Base-by-base conservation (phyloP, 129 eudicot species). In the Rutidosis leptorrhynchoides region DNA sequence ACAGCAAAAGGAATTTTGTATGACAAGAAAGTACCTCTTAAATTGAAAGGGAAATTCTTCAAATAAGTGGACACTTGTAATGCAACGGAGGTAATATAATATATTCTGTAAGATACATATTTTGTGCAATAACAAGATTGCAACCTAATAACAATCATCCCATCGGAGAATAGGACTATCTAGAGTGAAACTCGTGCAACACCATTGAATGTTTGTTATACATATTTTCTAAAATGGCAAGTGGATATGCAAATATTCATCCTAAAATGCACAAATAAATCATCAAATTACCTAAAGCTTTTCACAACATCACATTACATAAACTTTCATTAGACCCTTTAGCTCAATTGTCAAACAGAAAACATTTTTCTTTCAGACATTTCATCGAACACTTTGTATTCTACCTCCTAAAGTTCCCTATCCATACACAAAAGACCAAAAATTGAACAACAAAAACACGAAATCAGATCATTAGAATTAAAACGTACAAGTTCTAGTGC, bases 291-390 rank as follows among this genome's bases (percentile, higher is more conserved):
- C 46, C 30, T 59, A 43, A 46, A 25, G 28, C 58, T 70, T 70
- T 43, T 58, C 67, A 57, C 58, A 52, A 52, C n/a, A 52, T 21
- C 49, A n/a, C n/a, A n/a, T n/a, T 69, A 69, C 73, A 33, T 16
- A 37, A 68, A 52, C 8, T 29, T 29, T 29, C 46, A 49, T 67
- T 67, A 51, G 28, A 52, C 66, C 65, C 57, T 20, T 35, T 42
- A 33, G 16, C 20, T 40, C 21, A 68, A 54, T n/a, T 9, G 22
- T 67, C 64, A 58, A 70, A 58, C 30, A 12, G 16, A 43, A 58
- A 60, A 71, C 62, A 72, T 49, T 72, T 35, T 35, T 63, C 64
- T 63, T 72, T 72, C 64, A 72, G 45, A 54, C 71, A 75, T 75
- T 59, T 68, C 64, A 14, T 74, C 74, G 28, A 74, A 67, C 79